Base-by-base conservation (phyloP, 331 rosid genomes). In the Pyrus hybrid region DNA sequence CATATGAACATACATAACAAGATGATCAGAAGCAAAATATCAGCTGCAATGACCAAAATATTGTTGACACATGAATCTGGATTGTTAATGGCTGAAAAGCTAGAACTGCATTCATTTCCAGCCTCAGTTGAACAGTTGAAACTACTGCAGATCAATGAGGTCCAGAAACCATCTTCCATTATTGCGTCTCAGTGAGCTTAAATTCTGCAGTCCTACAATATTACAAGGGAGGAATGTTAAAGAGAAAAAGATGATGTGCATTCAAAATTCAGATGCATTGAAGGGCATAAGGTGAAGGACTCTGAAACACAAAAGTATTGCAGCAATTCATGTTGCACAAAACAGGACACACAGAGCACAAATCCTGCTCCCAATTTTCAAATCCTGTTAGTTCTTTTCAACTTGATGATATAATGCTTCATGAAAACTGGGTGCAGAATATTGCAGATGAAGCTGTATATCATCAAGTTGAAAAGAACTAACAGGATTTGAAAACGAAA, bases 41-140 rank as follows among this genome's bases (percentile, higher is more conserved):
- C 77, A 45, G 66, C 69, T 60, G 77, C 76, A 53, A 54, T 21
- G 22, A 73, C 49, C 33, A 68, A 9, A 69, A 56, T 14, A 28
- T 77, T 66, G 64, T 77, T 73, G 73, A 30, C 29, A 51, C 82
- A 82, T 67, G 85, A 51, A 41, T 54, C 67, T 22, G 73, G 79
- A 33, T 62, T n/a, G 76, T 30, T 26, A 13, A 77, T 68, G 72
- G 69, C 65, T 37, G 30, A 26, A 67, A 77, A 21, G 11, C 25
- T 69, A 4, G 29, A 63, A 54, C 47, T 56, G 79, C 84, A 60
- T 13, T 73, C 47, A 17, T 20, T 66, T 21, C 32, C 60, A 13
- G 73, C 43, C 26, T 28, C 67, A 23, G 32, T 35, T 49, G 80
- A 37, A 56, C 69, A 63, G 75, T 58, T 75, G 3, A 63, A 47